Evolutionary conservation across 2,329 filamentous ascomycete species (phyloP).

Genomic region (Trichoderma afroharzianum): DNA sequence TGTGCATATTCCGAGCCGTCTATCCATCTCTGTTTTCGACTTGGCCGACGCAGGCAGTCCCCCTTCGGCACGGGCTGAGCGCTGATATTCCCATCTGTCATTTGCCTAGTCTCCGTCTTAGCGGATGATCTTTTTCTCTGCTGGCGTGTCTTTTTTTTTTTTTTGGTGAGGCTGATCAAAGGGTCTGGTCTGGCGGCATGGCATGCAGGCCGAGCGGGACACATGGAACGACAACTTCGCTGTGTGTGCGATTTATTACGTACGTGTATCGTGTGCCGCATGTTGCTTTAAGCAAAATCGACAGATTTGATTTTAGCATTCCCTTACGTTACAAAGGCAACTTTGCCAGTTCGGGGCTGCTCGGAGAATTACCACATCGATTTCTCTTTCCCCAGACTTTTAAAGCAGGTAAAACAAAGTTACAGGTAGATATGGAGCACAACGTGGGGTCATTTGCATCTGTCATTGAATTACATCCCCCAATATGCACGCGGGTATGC

Average conservation of each 20-base stretch:
- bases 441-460: conserved; percentile 6
- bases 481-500: not conserved
- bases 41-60: not conserved
- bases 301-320: not conserved
- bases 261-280: not conserved
- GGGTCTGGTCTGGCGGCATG: not conserved
- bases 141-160: not conserved
- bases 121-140: conserved; percentile 9
- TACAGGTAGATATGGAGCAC: conserved; percentile 14
- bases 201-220: not conserved
- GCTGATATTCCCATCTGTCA: not conserved
- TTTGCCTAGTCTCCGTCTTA: conserved; percentile 4
- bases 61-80: not conserved
- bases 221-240: not conserved
- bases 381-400: conserved; percentile 5
- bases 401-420: not conserved
- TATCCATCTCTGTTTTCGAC: not conserved
- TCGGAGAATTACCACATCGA: conserved; percentile 15
- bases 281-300: not conserved
- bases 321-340: not conserved
- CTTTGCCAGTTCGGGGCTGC: not conserved
- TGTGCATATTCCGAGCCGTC: not conserved
- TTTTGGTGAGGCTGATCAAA: not conserved
- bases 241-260: not conserved
- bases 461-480: conserved; percentile 7